Conservation (phyloP, 768 basidiomycete genomes). For the Leccinum variicolor region DNA sequence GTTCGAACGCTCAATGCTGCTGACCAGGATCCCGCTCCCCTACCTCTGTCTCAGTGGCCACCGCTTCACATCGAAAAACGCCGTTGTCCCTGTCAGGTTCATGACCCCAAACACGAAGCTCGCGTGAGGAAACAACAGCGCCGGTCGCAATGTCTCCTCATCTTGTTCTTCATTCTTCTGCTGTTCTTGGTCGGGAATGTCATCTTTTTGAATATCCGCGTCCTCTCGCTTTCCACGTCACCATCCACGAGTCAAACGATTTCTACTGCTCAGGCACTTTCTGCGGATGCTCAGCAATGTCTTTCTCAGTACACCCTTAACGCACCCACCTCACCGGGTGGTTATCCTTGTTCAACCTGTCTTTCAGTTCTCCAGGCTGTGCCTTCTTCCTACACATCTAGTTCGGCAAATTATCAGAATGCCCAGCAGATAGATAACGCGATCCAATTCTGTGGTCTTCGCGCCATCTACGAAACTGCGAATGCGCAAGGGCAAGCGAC, state of each 20-base stretch:
- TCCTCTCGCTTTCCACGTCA: constrained; percentile 21
- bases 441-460: constrained; percentile 47
- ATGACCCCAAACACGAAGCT: constrained; percentile 18
- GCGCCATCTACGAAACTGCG: constrained; percentile 40
- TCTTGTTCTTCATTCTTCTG: constrained; percentile 37
- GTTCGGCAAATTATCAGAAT: constrained; percentile 31
- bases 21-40: constrained; percentile 26
- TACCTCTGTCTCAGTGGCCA: constrained; percentile 32
- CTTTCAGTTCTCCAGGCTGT: constrained; percentile 38
- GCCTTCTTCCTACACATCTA: constrained; percentile 31
- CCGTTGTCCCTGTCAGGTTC: constrained; percentile 20
- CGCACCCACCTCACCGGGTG: constrained; percentile 40
- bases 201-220: constrained; percentile 36
- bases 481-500: constrained; percentile 35
- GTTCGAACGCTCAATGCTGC: constrained; percentile 26
- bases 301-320: constrained; percentile 43
- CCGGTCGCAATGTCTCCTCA: constrained; percentile 30
- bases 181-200: constrained; percentile 42
- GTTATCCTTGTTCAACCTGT: constrained; percentile 47
- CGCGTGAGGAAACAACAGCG: constrained; percentile 26
- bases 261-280: constrained; percentile 30
- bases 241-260: constrained; percentile 18
- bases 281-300: constrained; percentile 41
- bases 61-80: constrained; percentile 40
- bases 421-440: constrained; percentile 33